Evolutionary conservation across 2,329 filamentous ascomycete genomes (phyloP).

Genomic region (Chrysosporium queenslandicum): DNA sequence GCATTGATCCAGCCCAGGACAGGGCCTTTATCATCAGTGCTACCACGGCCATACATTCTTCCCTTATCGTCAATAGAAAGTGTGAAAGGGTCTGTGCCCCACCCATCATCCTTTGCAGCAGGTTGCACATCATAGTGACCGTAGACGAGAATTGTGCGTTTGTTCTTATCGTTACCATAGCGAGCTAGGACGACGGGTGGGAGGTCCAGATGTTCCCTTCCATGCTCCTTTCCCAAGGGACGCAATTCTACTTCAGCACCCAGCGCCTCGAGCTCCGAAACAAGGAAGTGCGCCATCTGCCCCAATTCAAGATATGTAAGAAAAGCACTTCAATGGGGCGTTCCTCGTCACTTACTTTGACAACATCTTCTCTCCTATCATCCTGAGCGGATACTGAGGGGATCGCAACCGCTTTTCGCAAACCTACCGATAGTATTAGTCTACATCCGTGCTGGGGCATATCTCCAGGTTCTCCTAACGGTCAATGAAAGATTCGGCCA

Average conservation of each 20-base stretch:
- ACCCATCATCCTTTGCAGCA: constrained; percentile 83
- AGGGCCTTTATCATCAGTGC: constrained; percentile 95
- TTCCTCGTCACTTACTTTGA: constrained; percentile 56
- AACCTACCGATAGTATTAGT: constrained; percentile 31
- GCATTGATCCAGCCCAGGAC: constrained; percentile 96
- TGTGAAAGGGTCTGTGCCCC: constrained; percentile 89
- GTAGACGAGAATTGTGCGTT: constrained; percentile 92
- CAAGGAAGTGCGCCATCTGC: constrained; percentile 85
- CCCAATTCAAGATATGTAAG: constrained; percentile 7
- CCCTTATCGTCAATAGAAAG: constrained; percentile 79
- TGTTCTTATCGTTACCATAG: constrained; percentile 84
- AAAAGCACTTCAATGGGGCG: neutral
- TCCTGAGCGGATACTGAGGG: constrained; percentile 92
- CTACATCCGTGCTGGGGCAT: neutral
- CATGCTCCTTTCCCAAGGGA: constrained; percentile 80
- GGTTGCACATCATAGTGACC: constrained; percentile 99
- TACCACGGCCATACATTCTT: constrained; percentile 90
- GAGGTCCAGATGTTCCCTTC: constrained; percentile 79
- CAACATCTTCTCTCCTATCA: constrained; percentile 76
- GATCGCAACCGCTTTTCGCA: constrained; percentile 87
- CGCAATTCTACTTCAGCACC: constrained; percentile 83
- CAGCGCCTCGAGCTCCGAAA: constrained; percentile 66
- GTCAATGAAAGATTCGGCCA: constrained; percentile 75
- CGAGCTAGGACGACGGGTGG: constrained; percentile 86
- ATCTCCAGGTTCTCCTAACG: constrained; percentile 42